These are phyloP conservation scores for Yarrowia sp. DNA, from an alignment of 805 yeast genomes.

Conservation along the genomic window DNA sequence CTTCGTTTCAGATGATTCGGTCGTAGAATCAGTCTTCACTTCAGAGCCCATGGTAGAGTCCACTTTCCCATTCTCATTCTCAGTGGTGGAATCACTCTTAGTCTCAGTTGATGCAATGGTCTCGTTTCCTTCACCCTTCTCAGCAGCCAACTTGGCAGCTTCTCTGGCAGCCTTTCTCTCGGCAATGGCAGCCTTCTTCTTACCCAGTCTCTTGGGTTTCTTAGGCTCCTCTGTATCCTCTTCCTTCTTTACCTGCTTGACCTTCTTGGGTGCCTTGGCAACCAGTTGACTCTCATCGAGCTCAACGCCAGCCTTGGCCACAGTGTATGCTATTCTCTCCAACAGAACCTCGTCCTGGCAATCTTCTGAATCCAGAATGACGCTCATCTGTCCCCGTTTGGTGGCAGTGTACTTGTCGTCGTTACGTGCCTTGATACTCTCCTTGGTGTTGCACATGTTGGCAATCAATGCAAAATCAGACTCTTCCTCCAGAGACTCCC, in stretches of 20 bases:
- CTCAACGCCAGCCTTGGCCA: slow-evolving; percentile 11
- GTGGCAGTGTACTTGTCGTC: slow-evolving; percentile 5
- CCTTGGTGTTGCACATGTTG: slow-evolving; percentile 27
- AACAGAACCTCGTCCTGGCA: slow-evolving; percentile 25
- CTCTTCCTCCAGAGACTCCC: slow-evolving; percentile 37
- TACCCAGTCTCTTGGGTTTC: slow-evolving; percentile 25
- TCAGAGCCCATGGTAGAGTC: neutral
- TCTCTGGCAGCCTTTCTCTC: slow-evolving; percentile 25
- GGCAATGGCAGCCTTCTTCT: slow-evolving; percentile 31
- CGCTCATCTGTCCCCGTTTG: slow-evolving; percentile 20
- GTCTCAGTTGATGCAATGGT: neutral
- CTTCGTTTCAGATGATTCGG: neutral
- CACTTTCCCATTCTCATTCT: too few species aligned
- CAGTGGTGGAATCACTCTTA: too few species aligned
- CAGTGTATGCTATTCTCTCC: slow-evolving; percentile 34
- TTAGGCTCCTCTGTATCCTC: neutral
- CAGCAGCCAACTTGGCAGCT: neutral
- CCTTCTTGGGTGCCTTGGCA: slow-evolving; percentile 7
- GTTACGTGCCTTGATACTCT: slow-evolving; percentile 25
- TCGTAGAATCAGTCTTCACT: too few species aligned
- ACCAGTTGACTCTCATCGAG: neutral
- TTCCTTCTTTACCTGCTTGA: neutral
- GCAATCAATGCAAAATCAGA: slow-evolving; percentile 24
- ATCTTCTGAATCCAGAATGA: slow-evolving; percentile 7
- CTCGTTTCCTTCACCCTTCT: neutral